A percentile compares a stretch with the other conserved stretches of the same genome.
Conservation (phyloP, 208 protist genomes). For the Leishmania aethiopica region DNA sequence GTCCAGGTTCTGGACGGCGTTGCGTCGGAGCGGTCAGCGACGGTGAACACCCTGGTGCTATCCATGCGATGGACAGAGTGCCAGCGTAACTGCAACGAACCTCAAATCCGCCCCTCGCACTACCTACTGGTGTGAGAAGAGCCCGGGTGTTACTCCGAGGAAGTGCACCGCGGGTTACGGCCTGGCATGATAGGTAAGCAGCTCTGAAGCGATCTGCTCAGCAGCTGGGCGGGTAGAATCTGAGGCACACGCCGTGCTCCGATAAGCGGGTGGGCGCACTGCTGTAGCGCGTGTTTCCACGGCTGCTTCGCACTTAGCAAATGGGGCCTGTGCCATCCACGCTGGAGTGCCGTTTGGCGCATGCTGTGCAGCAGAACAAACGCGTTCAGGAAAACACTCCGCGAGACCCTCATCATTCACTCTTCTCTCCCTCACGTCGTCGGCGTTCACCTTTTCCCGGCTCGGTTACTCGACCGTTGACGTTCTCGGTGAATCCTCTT, state of each 20-base stretch:
- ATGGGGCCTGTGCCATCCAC: neutral
- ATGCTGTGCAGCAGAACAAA: neutral
- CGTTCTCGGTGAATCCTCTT: neutral
- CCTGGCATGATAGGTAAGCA: no score
- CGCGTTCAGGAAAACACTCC: neutral
- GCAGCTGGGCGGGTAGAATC: neutral
- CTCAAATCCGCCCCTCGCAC: neutral
- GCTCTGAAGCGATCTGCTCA: no score
- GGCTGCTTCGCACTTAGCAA: neutral
- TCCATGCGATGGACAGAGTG: neutral
- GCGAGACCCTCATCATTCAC: neutral
- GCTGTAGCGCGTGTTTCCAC: neutral
- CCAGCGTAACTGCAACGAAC: neutral
- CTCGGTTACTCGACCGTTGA: neutral
- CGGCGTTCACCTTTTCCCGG: neutral
- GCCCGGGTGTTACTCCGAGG: neutral
- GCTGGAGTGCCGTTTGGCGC: neutral
- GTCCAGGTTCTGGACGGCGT: neutral
- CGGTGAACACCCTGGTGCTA: neutral
- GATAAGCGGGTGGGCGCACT: neutral
- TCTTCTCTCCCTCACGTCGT: neutral
- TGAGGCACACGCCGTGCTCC: neutral
- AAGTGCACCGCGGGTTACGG: neutral
- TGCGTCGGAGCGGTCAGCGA: neutral
- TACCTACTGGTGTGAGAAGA: neutral